These are phyloP conservation scores for Viola pubescens DNA, from an alignment of 441 rosid species.

Conservation along the genomic window DNA sequence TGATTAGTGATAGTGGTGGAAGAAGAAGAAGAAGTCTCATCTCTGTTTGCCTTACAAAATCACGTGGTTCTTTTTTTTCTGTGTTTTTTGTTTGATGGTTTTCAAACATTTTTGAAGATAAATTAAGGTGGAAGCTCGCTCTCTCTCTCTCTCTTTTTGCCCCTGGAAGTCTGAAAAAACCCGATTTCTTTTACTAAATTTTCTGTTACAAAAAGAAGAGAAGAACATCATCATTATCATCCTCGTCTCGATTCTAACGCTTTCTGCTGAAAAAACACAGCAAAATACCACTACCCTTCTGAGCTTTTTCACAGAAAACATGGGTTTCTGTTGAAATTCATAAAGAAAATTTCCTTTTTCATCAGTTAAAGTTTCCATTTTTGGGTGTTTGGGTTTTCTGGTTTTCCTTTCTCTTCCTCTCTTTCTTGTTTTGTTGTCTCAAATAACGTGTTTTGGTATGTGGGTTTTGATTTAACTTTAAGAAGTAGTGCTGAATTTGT, in stretches of 20 bases:
- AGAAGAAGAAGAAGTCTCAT: too few relatives aligned
- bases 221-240: constrained; percentile 1
- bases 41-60: too few relatives aligned
- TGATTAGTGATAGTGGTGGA: too few relatives aligned
- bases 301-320: constrained; percentile 14
- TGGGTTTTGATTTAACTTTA: constrained; percentile 24
- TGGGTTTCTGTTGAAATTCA: constrained; percentile 24
- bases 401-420: constrained; percentile 5
- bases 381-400: not conserved
- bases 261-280: constrained; percentile 9
- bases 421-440: constrained; percentile 3
- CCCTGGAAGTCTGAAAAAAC: too few relatives aligned
- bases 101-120: too few relatives aligned
- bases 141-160: too few relatives aligned
- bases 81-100: too few relatives aligned
- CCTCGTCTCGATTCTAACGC: constrained; percentile 13
- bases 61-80: too few relatives aligned
- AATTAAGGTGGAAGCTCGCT: too few relatives aligned
- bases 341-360: not conserved
- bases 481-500: constrained; percentile 21
- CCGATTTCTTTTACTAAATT: too few relatives aligned
- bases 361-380: not conserved
- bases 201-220: too few relatives aligned
- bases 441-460: not conserved
- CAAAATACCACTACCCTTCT: constrained; percentile 2